Evolutionary conservation across 163 green algal species (phyloP), one percentile per base, ranked within the genome.

Genomic region (Chloromonas sp.): DNA sequence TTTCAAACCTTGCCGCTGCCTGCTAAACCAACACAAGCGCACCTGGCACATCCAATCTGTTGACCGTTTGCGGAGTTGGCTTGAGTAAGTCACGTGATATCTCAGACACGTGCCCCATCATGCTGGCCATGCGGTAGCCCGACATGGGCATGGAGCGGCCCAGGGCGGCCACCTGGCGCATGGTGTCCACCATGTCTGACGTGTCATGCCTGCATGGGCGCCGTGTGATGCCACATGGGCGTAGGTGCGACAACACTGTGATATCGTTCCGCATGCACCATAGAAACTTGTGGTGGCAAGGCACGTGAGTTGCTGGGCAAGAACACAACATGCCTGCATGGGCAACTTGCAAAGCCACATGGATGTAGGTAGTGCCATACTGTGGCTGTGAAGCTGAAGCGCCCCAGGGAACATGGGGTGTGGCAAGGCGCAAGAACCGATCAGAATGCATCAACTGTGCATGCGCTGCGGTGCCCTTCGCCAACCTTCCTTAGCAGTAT

Each of bases 101-200:
- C 5, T 11, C 11, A 5, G 66, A 15, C 66, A 74, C 66, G 66
- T 74, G 66, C 66, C 66, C 66, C 66, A 74, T 5, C 66, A 74
- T 11, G 66, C 66, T 74, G 66, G 66, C 5, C 5, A 11, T 74
- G 66, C 66, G 5, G 66, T 11, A 74, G 66, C 66, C 66, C 66
- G 5, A 74, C 11, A 5, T 74, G 66, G 66, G 66, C 66, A 11
- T 11, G 5, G 66, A 15, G 66, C 66, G 66, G 5, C 5, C 66
- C 11, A 11, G 5, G 66, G n/a, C 36, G 2, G 77, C 71, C 58
- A 57, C n/a, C 13, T 3, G 13, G n/a, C 36, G 15, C 77, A 81
- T 36, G 77, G 60, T 81, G 3, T 81, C 77, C 15, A 81, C 61
- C 77, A 81, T 81, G 14, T 81, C 77, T 61, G n/a, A 60, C 2